Evolutionary conservation across 805 yeast genomes (phyloP).

Genomic region (Nakazawaea ambrosiae): DNA sequence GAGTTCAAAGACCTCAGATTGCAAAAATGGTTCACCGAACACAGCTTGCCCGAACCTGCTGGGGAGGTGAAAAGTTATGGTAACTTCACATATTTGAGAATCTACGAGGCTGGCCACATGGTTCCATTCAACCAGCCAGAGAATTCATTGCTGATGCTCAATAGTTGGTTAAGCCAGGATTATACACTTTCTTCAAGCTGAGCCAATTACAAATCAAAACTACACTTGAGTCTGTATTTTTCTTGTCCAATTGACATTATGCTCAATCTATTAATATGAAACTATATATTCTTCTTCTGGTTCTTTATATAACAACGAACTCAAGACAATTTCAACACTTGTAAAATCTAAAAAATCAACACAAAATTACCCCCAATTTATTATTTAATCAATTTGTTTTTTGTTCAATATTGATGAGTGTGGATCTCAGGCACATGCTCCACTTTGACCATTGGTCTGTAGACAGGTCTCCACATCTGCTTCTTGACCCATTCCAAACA

Average conservation of each 20-base stretch:
- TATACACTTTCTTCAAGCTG: too few relatives aligned
- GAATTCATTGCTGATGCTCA: constrained; percentile 70
- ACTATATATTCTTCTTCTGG: too few relatives aligned
- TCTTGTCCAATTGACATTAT: background rate
- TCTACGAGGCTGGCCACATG: constrained; percentile 93
- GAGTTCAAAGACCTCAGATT: constrained; percentile 25
- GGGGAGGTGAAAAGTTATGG: constrained; percentile 41
- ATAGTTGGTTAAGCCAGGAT: constrained; percentile 77
- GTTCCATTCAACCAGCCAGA: constrained; percentile 88
- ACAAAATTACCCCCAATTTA: too few relatives aligned
- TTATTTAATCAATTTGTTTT: too few relatives aligned
- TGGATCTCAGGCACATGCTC: constrained; percentile 68
- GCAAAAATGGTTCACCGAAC: constrained; percentile 20
- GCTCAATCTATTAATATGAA: background rate
- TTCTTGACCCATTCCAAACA: constrained; percentile 84
- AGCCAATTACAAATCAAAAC: too few relatives aligned
- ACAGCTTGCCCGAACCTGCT: constrained; percentile 18
- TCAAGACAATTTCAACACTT: too few relatives aligned
- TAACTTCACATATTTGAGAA: constrained; percentile 72
- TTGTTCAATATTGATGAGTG: constrained; percentile 45
- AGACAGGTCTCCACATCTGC: constrained; percentile 95
- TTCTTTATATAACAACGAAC: too few relatives aligned
- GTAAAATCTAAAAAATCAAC: too few relatives aligned
- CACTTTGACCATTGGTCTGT: constrained; percentile 81
- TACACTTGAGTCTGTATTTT: background rate